phyloP scores from a whole-genome alignment of 345 rosid species.

The Adansonia digitata region DNA sequence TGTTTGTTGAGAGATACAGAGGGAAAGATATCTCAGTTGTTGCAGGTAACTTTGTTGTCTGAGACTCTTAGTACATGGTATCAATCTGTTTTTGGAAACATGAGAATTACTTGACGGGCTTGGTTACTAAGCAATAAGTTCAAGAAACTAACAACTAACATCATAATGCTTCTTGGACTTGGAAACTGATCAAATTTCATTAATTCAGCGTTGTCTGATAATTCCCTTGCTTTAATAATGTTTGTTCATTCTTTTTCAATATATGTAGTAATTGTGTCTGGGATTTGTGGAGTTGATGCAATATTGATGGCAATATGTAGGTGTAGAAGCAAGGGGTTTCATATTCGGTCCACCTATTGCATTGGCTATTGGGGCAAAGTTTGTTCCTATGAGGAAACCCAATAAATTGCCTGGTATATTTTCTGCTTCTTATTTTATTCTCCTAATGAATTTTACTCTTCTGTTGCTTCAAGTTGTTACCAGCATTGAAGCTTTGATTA shows the following conservation, averaged over 20 bases:
- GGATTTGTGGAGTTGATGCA: constrained; percentile 1
- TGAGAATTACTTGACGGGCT: background rate
- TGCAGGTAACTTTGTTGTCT: constrained; percentile 44
- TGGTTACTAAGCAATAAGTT: background rate
- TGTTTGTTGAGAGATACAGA: constrained; percentile 78
- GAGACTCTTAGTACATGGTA: background rate
- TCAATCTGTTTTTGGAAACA: background rate
- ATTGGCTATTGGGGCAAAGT: constrained; percentile 95
- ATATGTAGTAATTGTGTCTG: background rate
- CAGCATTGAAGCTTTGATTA: background rate
- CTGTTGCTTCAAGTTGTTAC: background rate
- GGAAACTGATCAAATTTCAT: background rate
- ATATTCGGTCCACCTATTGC: constrained; percentile 99
- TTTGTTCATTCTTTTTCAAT: background rate
- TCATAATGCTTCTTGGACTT: background rate
- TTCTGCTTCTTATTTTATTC: background rate
- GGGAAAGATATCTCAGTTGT: constrained; percentile 64
- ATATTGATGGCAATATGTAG: constrained; percentile 29
- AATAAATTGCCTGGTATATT: constrained; percentile 80
- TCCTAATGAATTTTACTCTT: background rate
- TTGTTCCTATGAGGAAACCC: constrained; percentile 98
- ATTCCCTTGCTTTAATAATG: background rate
- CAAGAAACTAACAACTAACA: background rate
- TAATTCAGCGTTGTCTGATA: background rate
- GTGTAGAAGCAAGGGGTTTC: constrained; percentile 97